Base-by-base conservation (phyloP, 2,329 filamentous ascomycete species). In the Esteya vermicola region DNA sequence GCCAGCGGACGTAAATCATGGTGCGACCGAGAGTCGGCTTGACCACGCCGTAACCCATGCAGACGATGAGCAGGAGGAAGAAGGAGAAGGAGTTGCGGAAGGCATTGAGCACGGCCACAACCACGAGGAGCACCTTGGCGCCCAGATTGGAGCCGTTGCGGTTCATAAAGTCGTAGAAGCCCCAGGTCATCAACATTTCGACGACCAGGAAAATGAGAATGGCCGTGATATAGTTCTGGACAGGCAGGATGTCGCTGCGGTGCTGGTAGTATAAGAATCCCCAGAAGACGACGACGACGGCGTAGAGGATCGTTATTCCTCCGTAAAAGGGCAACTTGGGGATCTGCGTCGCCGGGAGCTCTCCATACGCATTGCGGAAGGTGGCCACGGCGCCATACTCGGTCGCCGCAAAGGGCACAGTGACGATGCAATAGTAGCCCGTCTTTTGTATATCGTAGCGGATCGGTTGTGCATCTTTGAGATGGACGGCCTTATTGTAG, bases 1-100 rank as follows among this genome's bases (percentile, higher is more conserved):
- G 74, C 64, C 82, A 83, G 44, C 91, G 84, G 33, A 95, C 88
- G 52, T 84, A 89, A 48, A 89, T 76, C 91, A 98, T 98, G 12
- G 86, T 88, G 53, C 81, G 83, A 43, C 91, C 91, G 5, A 98
- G 72, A 3, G 81, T 85, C 3, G 81, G 83, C 63, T 96, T 96
- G 49, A 98, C 93, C 20, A 98, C 93, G 51, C 91, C 91, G 52
- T 98, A 98, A 25, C 91, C 91, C 91, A 98, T 98, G 60, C 91
- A 98, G 25, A 98, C 91, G 50, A 98, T 96, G 39, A 98, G 77
- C 9, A 98, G 72, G 37, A 98, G 68, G 68, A 98, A 98, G 68
- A 98, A 98, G 0, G 89, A 95, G 58, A 98, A 96, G 0, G 89
- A 95, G 61, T 96, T 98, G 47, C 91, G 75, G 41, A 80, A 88